These are phyloP conservation scores for Mycena polygramma DNA, from an alignment of 768 basidiomycete species.

Conservation along the genomic window DNA sequence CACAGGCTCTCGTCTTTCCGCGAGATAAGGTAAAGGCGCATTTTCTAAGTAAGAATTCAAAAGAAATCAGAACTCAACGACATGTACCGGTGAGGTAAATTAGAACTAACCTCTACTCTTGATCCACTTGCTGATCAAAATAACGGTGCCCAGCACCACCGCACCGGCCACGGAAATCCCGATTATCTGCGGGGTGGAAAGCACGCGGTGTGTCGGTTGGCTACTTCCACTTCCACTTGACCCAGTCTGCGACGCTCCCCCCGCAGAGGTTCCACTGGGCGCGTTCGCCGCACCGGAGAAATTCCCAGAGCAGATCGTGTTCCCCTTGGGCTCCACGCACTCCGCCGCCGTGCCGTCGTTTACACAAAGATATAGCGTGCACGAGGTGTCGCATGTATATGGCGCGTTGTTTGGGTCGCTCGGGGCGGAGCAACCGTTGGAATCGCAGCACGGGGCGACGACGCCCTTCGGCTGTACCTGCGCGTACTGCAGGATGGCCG, in stretches of 20 bases:
- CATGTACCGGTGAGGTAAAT: too few species aligned
- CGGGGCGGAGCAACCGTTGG: not conserved
- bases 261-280: not conserved
- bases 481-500: not conserved
- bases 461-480: not conserved
- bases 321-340: slow-evolving; percentile 3
- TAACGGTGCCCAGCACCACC: not conserved
- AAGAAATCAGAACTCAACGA: too few species aligned
- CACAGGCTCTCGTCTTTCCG: too few species aligned
- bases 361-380: not conserved
- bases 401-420: not conserved
- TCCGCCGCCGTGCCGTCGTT: not conserved
- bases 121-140: too few species aligned
- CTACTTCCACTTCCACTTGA: not conserved
- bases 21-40: too few species aligned
- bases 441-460: not conserved
- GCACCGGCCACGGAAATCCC: not conserved
- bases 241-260: not conserved
- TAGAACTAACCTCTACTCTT: too few species aligned
- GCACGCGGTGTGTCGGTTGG: not conserved
- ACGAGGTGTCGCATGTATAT: slow-evolving; percentile 1
- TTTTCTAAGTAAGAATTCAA: too few species aligned
- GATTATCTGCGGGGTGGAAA: not conserved
- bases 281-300: not conserved
- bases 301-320: not conserved